These are phyloP conservation scores for Nemania sp. DNA, from an alignment of 2,329 filamentous ascomycete species.

Conservation along the genomic window DNA sequence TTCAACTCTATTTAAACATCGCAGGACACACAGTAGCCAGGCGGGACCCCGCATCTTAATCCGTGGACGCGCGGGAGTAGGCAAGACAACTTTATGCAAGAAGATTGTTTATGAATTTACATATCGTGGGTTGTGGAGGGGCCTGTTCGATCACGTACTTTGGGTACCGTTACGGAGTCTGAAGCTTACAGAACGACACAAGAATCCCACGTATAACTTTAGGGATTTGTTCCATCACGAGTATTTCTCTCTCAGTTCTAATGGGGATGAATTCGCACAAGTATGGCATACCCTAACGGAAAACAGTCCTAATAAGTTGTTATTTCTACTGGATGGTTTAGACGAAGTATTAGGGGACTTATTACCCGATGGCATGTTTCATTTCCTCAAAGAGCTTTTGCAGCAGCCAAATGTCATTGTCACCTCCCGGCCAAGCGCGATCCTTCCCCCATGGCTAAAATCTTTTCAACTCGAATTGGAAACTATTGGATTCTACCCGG, in stretches of 20 bases:
- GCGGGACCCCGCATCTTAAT: constrained; percentile 13
- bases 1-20: constrained; percentile 4
- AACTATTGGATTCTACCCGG: constrained; percentile 55
- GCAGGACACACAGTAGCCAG: not conserved
- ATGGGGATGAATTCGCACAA: not conserved
- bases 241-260: not conserved
- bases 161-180: constrained; percentile 25
- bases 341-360: constrained; percentile 54
- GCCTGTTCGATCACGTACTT: constrained; percentile 21
- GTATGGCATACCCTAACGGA: not conserved
- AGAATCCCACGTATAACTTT: not conserved
- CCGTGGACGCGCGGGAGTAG: constrained; percentile 25
- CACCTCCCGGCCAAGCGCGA: constrained; percentile 54
- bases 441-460: constrained; percentile 24
- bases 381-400: constrained; percentile 19
- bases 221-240: not conserved
- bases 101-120: constrained; percentile 35
- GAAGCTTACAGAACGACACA: not conserved
- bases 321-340: constrained; percentile 59
- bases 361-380: not conserved
- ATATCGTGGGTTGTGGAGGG: not conserved
- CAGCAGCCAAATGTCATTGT: constrained; percentile 54
- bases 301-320: not conserved
- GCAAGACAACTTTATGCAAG: constrained; percentile 34
- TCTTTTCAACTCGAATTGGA: constrained; percentile 54